These are phyloP conservation scores for Pseudonitzschia pungens DNA, from an alignment of 108 stramenopile genomes.

Conservation along the genomic window DNA sequence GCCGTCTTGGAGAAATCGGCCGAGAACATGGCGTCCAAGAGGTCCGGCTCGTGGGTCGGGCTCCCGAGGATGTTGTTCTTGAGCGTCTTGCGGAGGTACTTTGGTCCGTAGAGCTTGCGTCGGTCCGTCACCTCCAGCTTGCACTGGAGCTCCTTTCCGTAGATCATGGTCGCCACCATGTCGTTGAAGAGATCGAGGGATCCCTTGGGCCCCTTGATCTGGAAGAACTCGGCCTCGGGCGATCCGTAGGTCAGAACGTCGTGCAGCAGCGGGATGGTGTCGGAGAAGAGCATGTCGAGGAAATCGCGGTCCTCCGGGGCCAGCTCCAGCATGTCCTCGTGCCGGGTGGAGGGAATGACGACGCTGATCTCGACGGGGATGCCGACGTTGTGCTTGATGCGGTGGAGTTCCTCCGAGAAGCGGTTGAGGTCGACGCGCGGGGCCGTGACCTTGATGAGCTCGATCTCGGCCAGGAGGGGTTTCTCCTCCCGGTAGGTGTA, in stretches of 20 bases:
- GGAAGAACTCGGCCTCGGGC: not conserved
- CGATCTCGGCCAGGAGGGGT: not conserved
- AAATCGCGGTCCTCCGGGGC: conserved; percentile 1
- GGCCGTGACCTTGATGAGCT: conserved; percentile 11
- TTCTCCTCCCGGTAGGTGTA: not conserved
- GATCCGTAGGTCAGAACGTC: conserved; percentile 6
- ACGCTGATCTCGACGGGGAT: not conserved
- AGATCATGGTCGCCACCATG: conserved; percentile 1
- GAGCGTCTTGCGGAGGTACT: not conserved
- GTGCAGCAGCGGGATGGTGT: conserved; percentile 15
- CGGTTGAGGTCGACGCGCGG: not conserved
- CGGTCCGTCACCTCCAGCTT: conserved; percentile 5
- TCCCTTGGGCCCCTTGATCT: conserved; percentile 8
- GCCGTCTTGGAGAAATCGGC: conserved; percentile 1
- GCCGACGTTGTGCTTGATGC: not conserved
- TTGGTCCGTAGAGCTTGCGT: conserved; percentile 6
- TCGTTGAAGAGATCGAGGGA: not conserved
- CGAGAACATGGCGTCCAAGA: conserved; percentile 11
- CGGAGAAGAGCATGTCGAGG: conserved; percentile 4
- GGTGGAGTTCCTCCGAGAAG: not conserved
- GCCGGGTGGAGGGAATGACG: not conserved
- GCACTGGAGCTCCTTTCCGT: conserved; percentile 14
- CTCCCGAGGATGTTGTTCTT: not conserved
- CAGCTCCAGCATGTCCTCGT: not conserved
- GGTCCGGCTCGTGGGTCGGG: not conserved